Percentiles rank a stretch among this genome's conserved stretches.
phyloP scores from a whole-genome alignment of 768 basidiomycete genomes.

The Mycena belliarum region DNA sequence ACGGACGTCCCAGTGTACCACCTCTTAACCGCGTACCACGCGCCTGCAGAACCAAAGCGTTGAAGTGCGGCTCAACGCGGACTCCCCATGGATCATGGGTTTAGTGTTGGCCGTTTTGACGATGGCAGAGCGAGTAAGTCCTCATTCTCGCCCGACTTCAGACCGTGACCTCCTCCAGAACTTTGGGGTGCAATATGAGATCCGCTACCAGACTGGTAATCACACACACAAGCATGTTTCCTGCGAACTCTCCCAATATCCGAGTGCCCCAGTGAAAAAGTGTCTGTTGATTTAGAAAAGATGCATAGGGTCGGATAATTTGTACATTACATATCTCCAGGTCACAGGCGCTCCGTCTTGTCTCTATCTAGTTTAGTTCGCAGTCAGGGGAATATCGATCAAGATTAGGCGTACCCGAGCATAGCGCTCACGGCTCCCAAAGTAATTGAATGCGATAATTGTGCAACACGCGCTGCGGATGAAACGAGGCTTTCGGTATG shows the following conservation, averaged over 20 bases:
- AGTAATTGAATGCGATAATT: too few relatives aligned
- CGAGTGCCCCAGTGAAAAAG: background rate
- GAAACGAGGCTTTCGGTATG: too few relatives aligned
- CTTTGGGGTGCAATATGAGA: slow-evolving; percentile 6
- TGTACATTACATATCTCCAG: too few relatives aligned
- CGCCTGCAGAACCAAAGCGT: slow-evolving; percentile 12
- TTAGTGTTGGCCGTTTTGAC: slow-evolving; percentile 4
- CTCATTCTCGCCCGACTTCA: background rate
- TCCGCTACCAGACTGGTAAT: slow-evolving; percentile 1
- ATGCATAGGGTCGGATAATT: too few relatives aligned
- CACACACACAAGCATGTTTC: background rate
- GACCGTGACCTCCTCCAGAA: background rate
- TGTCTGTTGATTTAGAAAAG: too few relatives aligned
- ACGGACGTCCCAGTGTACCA: background rate
- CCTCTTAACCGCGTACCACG: background rate
- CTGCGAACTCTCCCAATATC: slow-evolving; percentile 13
- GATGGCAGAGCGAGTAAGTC: slow-evolving; percentile 3
- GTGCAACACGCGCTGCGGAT: too few relatives aligned
- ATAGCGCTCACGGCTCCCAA: too few relatives aligned
- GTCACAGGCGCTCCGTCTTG: too few relatives aligned
- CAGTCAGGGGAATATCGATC: too few relatives aligned
- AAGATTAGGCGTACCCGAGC: too few relatives aligned
- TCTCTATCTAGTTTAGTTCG: too few relatives aligned
- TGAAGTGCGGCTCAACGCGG: slow-evolving; percentile 11
- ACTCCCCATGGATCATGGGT: slow-evolving; percentile 14